Evolutionary conservation across 2,329 filamentous ascomycete genomes (phyloP), one percentile per base, ranked within the genome.

Genomic region (Eutypella sp.): DNA sequence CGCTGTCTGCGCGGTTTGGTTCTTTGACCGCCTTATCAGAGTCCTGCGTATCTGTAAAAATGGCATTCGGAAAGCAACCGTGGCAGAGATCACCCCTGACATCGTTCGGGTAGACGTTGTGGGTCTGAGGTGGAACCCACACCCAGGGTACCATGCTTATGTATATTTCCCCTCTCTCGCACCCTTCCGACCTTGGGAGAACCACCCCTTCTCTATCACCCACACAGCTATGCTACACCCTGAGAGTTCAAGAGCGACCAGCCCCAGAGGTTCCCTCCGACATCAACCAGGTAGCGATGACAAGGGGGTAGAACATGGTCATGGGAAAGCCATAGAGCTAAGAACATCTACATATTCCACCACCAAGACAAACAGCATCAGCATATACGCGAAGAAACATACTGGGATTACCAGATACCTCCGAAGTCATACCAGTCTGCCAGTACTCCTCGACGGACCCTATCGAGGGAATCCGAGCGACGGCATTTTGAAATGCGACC

Each of bases 171-270:
- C 76, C 0, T 70, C 67, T 0, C 53, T 76, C 2, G 67, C 45
- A n/a, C 55, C 50, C 2, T 53, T 58, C 49, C 59, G 65, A 8
- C 53, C 61, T 0, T 79, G 75, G 75, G 74, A 79, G 54, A 79
- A 74, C 39, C 77, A 80, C 52, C 76, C 76, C 0, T 79, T 80
- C 53, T 76, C 72, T 1, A 54, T 75, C 22, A 47, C 65, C 56
- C 58, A 19, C 66, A 51, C 48, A 19, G 24, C 43, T 7, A 29
- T 46, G 46, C 46, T 50, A 6, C 44, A 20, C 31, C 36, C 41
- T 3, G 20, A 38, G 15, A 39, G 29, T 16, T 34, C 15, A 20
- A 39, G 22, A 27, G 27, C 33, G 16, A 6, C n/a, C 29, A 33
- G 41, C 25, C 16, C n/a, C 20, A 27, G 29, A 19, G 11, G 16